These are phyloP conservation scores for Cladosporium sp. DNA, from an alignment of 2,329 filamentous ascomycete species.

Conservation along the genomic window DNA sequence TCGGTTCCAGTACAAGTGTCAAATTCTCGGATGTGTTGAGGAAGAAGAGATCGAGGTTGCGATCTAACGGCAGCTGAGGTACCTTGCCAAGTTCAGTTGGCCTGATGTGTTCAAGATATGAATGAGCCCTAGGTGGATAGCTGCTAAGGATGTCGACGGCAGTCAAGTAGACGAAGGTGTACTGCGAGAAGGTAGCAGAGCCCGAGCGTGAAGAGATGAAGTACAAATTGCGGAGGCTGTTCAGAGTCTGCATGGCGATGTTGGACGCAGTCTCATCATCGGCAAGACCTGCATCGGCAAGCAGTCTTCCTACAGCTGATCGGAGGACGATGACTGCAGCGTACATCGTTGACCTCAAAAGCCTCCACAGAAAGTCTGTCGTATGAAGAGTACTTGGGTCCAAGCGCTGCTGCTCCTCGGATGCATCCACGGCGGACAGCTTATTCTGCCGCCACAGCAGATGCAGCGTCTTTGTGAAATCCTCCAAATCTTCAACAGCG, in stretches of 20 bases:
- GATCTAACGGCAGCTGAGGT: constrained; percentile 60
- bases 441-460: constrained; percentile 71
- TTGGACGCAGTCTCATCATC: constrained; percentile 55
- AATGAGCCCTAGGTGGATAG: constrained; percentile 60
- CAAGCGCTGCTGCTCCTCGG: constrained; percentile 60
- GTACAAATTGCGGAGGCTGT: constrained; percentile 69
- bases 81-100: constrained; percentile 52
- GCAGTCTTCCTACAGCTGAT: constrained; percentile 62
- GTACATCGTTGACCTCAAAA: constrained; percentile 72
- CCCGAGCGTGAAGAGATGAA: constrained; percentile 75
- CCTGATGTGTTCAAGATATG: constrained; percentile 62
- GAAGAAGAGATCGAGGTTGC: constrained; percentile 79
- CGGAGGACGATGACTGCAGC: constrained; percentile 70
- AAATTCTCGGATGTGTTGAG: constrained; percentile 83
- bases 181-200: constrained; percentile 71
- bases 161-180: constrained; percentile 76
- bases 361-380: constrained; percentile 67
- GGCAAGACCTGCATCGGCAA: constrained; percentile 54
- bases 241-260: constrained; percentile 66
- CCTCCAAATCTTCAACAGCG: constrained; percentile 60
- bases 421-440: constrained; percentile 65
- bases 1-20: constrained; percentile 61
- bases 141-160: constrained; percentile 75
- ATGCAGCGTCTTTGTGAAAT: constrained; percentile 61
- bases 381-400: constrained; percentile 59